Conservation (phyloP, 2,329 filamentous ascomycete genomes). For the Drechslera avenae region DNA sequence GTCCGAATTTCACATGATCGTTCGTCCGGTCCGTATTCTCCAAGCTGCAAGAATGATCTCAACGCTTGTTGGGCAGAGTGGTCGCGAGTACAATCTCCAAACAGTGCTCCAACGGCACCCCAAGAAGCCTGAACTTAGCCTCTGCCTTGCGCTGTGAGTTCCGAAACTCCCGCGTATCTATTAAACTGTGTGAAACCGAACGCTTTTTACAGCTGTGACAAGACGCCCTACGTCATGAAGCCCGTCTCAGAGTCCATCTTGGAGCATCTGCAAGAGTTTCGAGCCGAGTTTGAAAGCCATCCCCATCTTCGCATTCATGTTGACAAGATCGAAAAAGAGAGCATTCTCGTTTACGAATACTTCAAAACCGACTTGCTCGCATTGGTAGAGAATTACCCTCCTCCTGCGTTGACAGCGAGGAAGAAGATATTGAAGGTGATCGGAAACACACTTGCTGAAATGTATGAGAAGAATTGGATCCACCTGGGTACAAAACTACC, state of each 20-base stretch:
- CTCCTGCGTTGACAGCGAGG: conserved; percentile 7
- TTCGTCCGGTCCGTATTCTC: too few relatives aligned
- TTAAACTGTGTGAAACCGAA: too few relatives aligned
- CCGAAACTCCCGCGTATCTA: too few relatives aligned
- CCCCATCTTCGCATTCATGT: background rate
- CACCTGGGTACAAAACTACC: conserved; percentile 11
- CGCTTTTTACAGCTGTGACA: background rate
- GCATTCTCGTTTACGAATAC: background rate
- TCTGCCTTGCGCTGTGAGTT: conserved; percentile 8
- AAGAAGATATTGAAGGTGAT: conserved; percentile 9
- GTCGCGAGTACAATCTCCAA: conserved; percentile 11
- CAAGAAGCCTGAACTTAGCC: conserved; percentile 10
- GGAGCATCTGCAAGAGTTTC: conserved; percentile 8
- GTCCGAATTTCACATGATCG: too few relatives aligned
- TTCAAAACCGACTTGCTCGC: conserved; percentile 3
- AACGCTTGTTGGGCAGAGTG: conserved; percentile 11
- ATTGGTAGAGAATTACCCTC: conserved; percentile 10
- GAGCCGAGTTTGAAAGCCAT: conserved; percentile 6
- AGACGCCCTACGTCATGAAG: conserved; percentile 7
- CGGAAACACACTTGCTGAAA: conserved; percentile 8
- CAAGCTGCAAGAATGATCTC: too few relatives aligned
- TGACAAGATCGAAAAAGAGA: background rate
- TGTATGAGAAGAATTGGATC: conserved; percentile 13
- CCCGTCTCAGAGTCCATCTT: conserved; percentile 11
- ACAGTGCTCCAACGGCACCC: conserved; percentile 11